Percentiles rank a stretch among this genome's conserved stretches.
Evolutionary conservation across 1,139 yeast species (phyloP).

Genomic region (Saccharomyces pastorianus): DNA sequence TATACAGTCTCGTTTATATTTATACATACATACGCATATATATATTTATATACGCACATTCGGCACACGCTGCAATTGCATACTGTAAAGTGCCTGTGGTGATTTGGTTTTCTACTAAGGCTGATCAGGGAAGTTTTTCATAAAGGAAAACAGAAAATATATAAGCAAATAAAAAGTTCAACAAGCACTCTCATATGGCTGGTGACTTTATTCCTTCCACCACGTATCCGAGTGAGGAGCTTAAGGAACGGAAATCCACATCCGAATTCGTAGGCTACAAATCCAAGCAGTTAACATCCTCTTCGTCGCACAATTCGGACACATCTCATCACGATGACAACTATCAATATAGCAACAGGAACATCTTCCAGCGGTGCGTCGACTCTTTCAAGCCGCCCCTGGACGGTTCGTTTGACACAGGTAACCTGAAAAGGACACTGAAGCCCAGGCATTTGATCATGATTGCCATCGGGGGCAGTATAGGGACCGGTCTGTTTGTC

Average conservation of each 20-base stretch:
- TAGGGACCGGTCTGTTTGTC: constrained; percentile 70
- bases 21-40: not conserved
- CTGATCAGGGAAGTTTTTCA: not conserved
- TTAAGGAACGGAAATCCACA: not conserved
- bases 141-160: not conserved
- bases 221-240: not conserved
- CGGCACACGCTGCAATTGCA: not conserved
- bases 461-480: constrained; percentile 72
- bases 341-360: constrained; percentile 1
- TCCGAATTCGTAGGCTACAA: not conserved
- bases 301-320: not conserved
- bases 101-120: not conserved
- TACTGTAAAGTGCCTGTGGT: not conserved
- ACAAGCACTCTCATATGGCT: not conserved
- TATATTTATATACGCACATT: too few species aligned
- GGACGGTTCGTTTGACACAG: constrained; percentile 18
- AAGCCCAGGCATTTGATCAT: constrained; percentile 18
- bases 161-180: not conserved
- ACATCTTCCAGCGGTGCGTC: constrained; percentile 10
- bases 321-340: constrained; percentile 1
- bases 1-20: not conserved
- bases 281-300: not conserved
- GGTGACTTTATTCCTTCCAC: not conserved
- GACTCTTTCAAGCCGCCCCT: constrained; percentile 19
- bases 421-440: constrained; percentile 14